Evolutionary conservation across 306 rosid genomes (phyloP).

Genomic region (Fragaria nilgerrensis): DNA sequence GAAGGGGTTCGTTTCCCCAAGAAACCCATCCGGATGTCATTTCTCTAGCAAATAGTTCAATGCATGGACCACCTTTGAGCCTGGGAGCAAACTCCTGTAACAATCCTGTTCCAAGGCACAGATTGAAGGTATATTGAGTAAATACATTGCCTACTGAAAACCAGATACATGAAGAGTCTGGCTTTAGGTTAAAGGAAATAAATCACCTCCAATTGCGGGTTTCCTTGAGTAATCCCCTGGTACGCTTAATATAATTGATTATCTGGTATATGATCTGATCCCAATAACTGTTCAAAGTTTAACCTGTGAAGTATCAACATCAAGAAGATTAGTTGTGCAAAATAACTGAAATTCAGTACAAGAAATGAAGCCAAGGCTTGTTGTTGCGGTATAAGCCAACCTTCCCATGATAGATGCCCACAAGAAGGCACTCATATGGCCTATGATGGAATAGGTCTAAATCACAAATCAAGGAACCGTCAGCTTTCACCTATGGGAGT

Average conservation of each 20-base stretch:
- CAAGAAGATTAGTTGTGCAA: conserved; percentile 14
- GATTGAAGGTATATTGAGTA: neutral
- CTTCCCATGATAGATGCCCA: conserved; percentile 71
- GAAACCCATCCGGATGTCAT: conserved; percentile 63
- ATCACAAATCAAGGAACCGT: conserved; percentile 71
- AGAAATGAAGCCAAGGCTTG: neutral
- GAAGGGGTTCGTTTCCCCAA: conserved; percentile 97
- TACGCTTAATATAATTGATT: conserved; percentile 70
- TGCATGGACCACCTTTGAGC: conserved; percentile 46
- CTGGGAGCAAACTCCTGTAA: conserved; percentile 58
- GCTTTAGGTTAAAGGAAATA: neutral
- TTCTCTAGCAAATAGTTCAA: conserved; percentile 89
- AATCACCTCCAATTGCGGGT: conserved; percentile 89
- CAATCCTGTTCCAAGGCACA: conserved; percentile 30
- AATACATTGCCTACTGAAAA: neutral
- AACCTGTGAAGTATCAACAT: conserved; percentile 31
- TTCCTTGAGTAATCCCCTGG: conserved; percentile 95
- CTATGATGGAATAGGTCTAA: conserved; percentile 87
- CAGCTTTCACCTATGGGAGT: conserved; percentile 66
- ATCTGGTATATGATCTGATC: conserved; percentile 41
- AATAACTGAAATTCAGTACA: neutral
- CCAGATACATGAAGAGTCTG: neutral
- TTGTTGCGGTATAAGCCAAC: conserved; percentile 25
- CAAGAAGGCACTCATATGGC: conserved; percentile 82
- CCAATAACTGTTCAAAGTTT: conserved; percentile 22